Conservation (phyloP, 805 yeast genomes). For the Nakazawaea ishiwadae region DNA sequence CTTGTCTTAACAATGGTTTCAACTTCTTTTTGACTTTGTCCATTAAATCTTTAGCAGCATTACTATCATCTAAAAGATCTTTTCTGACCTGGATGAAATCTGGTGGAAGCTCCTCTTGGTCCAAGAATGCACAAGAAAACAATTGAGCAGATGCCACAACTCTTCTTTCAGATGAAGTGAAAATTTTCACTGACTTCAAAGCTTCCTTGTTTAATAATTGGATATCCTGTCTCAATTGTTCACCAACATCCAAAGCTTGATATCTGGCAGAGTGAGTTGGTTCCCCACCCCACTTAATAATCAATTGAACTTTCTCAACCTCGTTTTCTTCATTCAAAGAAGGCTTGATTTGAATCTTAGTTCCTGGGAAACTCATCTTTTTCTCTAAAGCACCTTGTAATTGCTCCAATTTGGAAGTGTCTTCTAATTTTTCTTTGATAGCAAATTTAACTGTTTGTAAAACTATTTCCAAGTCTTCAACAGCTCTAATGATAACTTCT, state of each 20-base stretch:
- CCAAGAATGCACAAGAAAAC: slow-evolving; percentile 72
- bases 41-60: slow-evolving; percentile 97
- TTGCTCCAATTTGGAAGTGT: slow-evolving; percentile 67
- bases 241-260: slow-evolving; percentile 94
- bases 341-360: slow-evolving; percentile 94
- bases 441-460: slow-evolving; percentile 82
- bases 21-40: slow-evolving; percentile 95
- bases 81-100: slow-evolving; percentile 80
- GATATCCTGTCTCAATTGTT: slow-evolving; percentile 89
- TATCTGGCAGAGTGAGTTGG: slow-evolving; percentile 96
- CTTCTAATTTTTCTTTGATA: slow-evolving; percentile 74
- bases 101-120: slow-evolving; percentile 65
- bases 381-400: slow-evolving; percentile 81
- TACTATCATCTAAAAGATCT: slow-evolving; percentile 90
- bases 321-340: slow-evolving; percentile 58
- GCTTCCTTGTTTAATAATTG: slow-evolving; percentile 81
- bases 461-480: slow-evolving; percentile 79
- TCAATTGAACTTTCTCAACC: slow-evolving; percentile 93
- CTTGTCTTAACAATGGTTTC: slow-evolving; percentile 90
- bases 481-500: slow-evolving; percentile 92
- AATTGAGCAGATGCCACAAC: slow-evolving; percentile 90
- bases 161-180: slow-evolving; percentile 90
- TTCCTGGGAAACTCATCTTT: slow-evolving; percentile 89
- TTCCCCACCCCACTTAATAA: slow-evolving; percentile 99
- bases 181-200: slow-evolving; percentile 79